phyloP scores from a whole-genome alignment of 352 stramenopile species.

The Phytophthora niederhauseri region DNA sequence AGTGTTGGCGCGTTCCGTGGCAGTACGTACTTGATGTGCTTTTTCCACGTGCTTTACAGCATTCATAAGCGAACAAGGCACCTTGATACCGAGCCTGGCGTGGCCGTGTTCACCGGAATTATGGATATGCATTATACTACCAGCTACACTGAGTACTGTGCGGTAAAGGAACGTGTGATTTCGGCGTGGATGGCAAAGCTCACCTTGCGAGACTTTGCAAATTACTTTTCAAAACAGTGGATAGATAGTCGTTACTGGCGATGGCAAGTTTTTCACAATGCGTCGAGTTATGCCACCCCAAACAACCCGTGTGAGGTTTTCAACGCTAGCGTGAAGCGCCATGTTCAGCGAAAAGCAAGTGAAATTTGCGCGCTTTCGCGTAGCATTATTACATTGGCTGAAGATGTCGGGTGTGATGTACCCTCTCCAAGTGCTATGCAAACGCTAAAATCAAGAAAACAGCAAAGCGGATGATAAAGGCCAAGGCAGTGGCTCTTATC shows the following conservation, averaged over 20 bases:
- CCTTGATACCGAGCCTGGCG: neutral
- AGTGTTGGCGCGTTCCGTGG: neutral
- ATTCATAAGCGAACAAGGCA: constrained; percentile 16
- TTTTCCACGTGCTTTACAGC: constrained; percentile 7
- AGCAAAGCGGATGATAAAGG: constrained; percentile 19
- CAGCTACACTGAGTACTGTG: constrained; percentile 6
- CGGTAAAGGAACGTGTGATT: constrained; percentile 1
- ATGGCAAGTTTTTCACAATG: constrained; percentile 8
- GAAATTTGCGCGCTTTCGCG: neutral
- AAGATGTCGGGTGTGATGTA: neutral
- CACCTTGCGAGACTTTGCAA: neutral
- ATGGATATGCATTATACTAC: constrained; percentile 15
- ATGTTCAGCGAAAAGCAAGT: neutral
- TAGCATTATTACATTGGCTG: neutral
- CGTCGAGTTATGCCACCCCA: constrained; percentile 9
- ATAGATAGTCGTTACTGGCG: constrained; percentile 11
- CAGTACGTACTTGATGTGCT: constrained; percentile 11
- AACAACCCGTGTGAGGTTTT: constrained; percentile 13
- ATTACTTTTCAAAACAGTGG: constrained; percentile 15
- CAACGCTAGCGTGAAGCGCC: constrained; percentile 11
- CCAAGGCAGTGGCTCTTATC: neutral
- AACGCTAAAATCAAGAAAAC: constrained; percentile 14
- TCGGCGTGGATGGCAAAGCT: neutral
- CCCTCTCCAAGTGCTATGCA: neutral
- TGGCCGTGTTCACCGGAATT: constrained; percentile 5